phyloP scores from a whole-genome alignment of 345 rosid species.

The Mercurialis annua region DNA sequence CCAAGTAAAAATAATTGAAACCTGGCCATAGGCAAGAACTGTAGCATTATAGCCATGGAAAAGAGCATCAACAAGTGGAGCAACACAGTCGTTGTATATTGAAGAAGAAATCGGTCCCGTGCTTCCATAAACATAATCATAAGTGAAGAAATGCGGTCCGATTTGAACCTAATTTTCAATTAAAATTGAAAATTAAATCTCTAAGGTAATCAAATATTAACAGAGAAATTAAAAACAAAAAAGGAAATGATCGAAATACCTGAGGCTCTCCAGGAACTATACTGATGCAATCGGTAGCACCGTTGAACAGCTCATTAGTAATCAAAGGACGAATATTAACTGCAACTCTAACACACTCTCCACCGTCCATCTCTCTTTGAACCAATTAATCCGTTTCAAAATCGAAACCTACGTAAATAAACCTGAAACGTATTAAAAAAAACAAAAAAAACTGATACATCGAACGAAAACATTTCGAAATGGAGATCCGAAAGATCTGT shows the following conservation, averaged over 20 bases:
- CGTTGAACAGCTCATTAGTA: constrained; percentile 78
- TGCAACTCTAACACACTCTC: constrained; percentile 75
- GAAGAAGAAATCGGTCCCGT: constrained; percentile 43
- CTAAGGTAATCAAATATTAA: neutral
- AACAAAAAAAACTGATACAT: neutral
- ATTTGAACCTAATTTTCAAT: constrained; percentile 57
- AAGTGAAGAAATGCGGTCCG: constrained; percentile 82
- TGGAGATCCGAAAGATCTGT: constrained; percentile 1
- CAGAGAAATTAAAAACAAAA: neutral
- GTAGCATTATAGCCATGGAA: constrained; percentile 91
- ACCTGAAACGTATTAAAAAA: neutral
- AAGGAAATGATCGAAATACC: constrained; percentile 35
- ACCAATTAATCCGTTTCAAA: neutral
- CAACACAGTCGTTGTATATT: constrained; percentile 65
- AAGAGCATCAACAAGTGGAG: constrained; percentile 85
- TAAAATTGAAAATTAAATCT: neutral
- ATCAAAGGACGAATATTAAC: constrained; percentile 87
- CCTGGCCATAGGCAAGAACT: constrained; percentile 96
- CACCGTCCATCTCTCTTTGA: constrained; percentile 28
- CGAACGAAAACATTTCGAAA: neutral
- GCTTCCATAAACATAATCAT: constrained; percentile 68
- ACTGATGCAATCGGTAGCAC: constrained; percentile 87
- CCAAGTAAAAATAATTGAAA: constrained; percentile 13
- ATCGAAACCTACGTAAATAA: neutral
- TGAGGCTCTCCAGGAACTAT: constrained; percentile 83